Conservation (phyloP, 176 grass and related monocot species). For the Bromus sterilis region DNA sequence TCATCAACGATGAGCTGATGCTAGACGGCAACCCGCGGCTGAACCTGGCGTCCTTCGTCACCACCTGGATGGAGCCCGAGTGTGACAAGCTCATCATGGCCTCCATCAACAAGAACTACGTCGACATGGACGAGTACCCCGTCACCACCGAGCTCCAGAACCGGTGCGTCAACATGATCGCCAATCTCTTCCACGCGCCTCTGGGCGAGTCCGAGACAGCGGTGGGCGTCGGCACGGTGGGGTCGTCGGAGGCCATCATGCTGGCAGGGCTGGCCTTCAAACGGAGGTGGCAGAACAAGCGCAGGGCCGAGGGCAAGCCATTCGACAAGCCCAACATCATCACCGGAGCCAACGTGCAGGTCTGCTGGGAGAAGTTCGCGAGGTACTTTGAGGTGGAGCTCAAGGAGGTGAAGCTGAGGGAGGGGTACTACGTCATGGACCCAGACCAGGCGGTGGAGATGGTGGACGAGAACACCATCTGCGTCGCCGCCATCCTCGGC, state of each 20-base stretch:
- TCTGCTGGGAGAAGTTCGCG: slow-evolving; percentile 98
- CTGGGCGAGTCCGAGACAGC: slow-evolving; percentile 84
- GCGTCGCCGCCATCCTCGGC: slow-evolving; percentile 86
- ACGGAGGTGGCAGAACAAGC: slow-evolving; percentile 90
- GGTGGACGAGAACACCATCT: slow-evolving; percentile 99
- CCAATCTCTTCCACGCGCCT: slow-evolving; percentile 81
- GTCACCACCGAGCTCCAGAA: slow-evolving; percentile 98
- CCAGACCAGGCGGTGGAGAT: slow-evolving; percentile 82
- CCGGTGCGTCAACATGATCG: slow-evolving; percentile 98
- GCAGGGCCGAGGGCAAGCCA: slow-evolving; percentile 81
- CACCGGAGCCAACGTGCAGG: slow-evolving; percentile 99
- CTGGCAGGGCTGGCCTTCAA: slow-evolving; percentile 96
- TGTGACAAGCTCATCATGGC: slow-evolving; percentile 98
- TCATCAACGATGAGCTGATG: slow-evolving; percentile 99
- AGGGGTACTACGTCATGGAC: slow-evolving; percentile 98
- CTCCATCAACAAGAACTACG: slow-evolving; percentile 92
- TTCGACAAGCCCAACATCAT: slow-evolving; percentile 97
- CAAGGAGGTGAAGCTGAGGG: slow-evolving; percentile 84
- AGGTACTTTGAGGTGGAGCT: slow-evolving; percentile 97
- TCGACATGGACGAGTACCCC: slow-evolving; percentile 99
- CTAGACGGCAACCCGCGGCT: slow-evolving; percentile 96
- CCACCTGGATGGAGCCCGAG: slow-evolving; percentile 99
- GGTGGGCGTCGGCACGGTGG: slow-evolving; percentile 88
- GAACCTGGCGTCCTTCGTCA: slow-evolving; percentile 93
- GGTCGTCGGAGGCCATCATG: slow-evolving; percentile 98